Base-by-base conservation (phyloP, 148 eudicot genomes). In the Vaccinium darrowii region DNA sequence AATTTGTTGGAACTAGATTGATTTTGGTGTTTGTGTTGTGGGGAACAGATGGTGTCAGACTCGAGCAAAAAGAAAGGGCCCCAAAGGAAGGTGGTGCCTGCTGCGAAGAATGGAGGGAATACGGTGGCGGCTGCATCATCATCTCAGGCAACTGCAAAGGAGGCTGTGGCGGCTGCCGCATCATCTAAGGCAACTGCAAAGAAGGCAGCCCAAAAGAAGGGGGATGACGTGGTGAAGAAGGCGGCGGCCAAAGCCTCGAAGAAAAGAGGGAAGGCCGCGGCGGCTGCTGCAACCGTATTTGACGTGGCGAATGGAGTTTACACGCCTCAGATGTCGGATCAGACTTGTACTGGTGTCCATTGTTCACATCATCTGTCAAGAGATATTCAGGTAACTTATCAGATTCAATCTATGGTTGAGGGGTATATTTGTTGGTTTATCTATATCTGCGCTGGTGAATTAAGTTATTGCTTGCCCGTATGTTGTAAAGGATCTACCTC, bases 21-120 rank as follows among this genome's bases (percentile, higher is more conserved):
- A 69, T 69, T 69, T 27, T 7, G 18, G 39, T 12, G 39, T 69
- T 69, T 69, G 18, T 27, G 36, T 4, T 69, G 71, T 63, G 27
- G 74, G 74, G 39, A 27, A 69, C 39, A 69, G 74, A 69, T 69
- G 74, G 74, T 27, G 36, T 69, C 74, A 3, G 98, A 95, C 86
- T 97, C 99, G 51, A 97, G 98, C 84, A 95, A 94, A 93, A 97
- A 95, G 94, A 95, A 93, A 92, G 99, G 93, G 1, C 93, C 96
- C 5, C 98, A 93, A 93, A 95, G 95, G 91, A 97, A 95, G 92
- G 99, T 98, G 2, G 99, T 1, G 30, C 27, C 27, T 27, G n/a
- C 30, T 12, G 71, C 13, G 14, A 63, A 63, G 30, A 63, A 12
- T n/a, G 30, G 27, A 63, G 71, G 71, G 71, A 63, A 63, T 27